Evolutionary conservation across 257 asterid genomes (phyloP), one percentile per base, ranked within the genome.

Genomic region (Nicotiana benthamiana): DNA sequence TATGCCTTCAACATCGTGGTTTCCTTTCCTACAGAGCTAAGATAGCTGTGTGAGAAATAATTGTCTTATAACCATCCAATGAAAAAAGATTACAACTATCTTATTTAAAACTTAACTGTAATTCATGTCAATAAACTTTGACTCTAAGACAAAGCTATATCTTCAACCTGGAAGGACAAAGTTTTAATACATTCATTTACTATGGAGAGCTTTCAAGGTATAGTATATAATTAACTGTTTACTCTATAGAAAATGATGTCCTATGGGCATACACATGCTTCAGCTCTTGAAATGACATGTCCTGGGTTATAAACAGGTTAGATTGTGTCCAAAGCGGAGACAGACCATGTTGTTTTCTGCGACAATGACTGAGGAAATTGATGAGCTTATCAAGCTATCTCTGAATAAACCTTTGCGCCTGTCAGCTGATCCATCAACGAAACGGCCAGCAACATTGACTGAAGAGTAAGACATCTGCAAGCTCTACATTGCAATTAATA

Each of bases 301-400:
- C 43, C 26, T 2, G 78, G 24, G 16, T 64, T 80, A 57, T 81
- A 79, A 75, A 72, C 89, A 96, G 99, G 94, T 96, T 80, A 96
- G 91, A 86, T 64, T 91, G 85, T 94, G 98, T 82, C 95, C 99
- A 9, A 94, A 92, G 88, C 86, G 95, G 76, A 92, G 99, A 87
- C 99, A 96, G 89, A 96, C 99, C 81, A 91, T 96, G 97, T 84
- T 95, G 68, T 93, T 95, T 90, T 95, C 99, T 34, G 97, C 98
- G 26, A 95, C 99, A 24, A 91, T 95, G 99, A 93, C 98, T 2
- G 96, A 91, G 82, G 90, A 88, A 89, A 86, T 95, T 75, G 88
- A 89, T 57, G 94, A 90, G 79, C 99, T 96, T 84, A 81, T 92
- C 81, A 88, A 89, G 81, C 93, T 96, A 56, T 91, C 98, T 63